Percentiles rank a stretch among this genome's conserved stretches.
phyloP scores from a whole-genome alignment of 495 filamentous ascomycete genomes.

The Zalerion maritima region DNA sequence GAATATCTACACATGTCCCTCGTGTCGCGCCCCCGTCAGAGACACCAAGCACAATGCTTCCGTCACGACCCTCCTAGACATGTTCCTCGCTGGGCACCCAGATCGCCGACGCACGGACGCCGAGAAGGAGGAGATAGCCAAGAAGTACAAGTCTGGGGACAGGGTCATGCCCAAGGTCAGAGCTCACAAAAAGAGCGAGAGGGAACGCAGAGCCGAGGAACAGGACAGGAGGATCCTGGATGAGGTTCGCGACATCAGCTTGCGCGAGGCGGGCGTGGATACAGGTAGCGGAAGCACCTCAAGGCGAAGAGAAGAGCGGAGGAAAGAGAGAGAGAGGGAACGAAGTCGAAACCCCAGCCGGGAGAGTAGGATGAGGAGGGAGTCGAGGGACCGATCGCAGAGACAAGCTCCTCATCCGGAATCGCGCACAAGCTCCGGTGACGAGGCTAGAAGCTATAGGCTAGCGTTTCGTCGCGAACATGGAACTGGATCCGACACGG shows the following conservation, averaged over 20 bases:
- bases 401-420: constrained; percentile 18
- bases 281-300: constrained; percentile 17
- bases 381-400: constrained; percentile 10
- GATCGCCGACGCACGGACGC: constrained; percentile 44
- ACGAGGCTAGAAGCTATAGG: constrained; percentile 15
- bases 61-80: constrained; percentile 69
- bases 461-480: too few species aligned
- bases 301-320: constrained; percentile 23
- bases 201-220: constrained; percentile 38
- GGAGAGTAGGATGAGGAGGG: constrained; percentile 11
- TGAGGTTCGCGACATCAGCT: constrained; percentile 54
- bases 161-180: constrained; percentile 48
- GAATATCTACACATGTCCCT: constrained; percentile 70
- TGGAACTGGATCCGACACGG: too few species aligned
- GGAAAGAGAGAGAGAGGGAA: constrained; percentile 10
- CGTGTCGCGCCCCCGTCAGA: constrained; percentile 74
- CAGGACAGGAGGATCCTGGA: constrained; percentile 56
- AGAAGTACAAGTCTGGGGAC: constrained; percentile 63
- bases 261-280: constrained; percentile 46
- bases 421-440: constrained; percentile 19
- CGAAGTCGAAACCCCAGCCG: constrained; percentile 19
- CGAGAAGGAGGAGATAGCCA: constrained; percentile 57
- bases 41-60: constrained; percentile 73
- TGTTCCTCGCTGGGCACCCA: constrained; percentile 63
- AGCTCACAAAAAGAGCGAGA: constrained; percentile 21